phyloP scores from a whole-genome alignment of 192 early-diverging fungal genomes.

The Phycomyces blakesleeanus region DNA sequence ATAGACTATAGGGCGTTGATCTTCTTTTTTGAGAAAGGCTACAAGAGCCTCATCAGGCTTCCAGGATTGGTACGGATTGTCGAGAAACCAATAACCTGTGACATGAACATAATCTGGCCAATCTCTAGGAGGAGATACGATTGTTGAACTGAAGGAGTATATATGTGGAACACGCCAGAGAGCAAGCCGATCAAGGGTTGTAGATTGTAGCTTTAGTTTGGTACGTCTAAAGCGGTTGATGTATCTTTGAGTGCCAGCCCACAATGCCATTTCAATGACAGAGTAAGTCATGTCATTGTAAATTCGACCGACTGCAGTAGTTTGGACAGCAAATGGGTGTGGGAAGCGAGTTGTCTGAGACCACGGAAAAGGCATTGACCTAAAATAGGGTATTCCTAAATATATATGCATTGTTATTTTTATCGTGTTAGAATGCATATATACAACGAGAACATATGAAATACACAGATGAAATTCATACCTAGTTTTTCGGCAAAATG shows the following conservation, averaged over 20 bases:
- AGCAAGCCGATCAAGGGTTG: conserved; percentile 46
- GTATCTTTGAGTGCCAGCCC: conserved; percentile 54
- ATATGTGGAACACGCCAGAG: conserved; percentile 51
- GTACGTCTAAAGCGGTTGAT: conserved; percentile 57
- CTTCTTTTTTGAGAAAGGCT: conserved; percentile 45
- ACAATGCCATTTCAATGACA: conserved; percentile 64
- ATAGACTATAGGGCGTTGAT: conserved; percentile 51
- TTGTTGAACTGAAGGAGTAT: conserved; percentile 56
- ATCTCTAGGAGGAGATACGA: conserved; percentile 56
- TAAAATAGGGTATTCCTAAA: conserved; percentile 54
- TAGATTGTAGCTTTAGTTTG: conserved; percentile 40
- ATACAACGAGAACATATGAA: too few relatives aligned
- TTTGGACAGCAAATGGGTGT: conserved; percentile 60
- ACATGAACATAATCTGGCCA: conserved; percentile 66
- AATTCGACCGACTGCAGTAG: conserved; percentile 33
- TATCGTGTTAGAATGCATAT: not conserved
- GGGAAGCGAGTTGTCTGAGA: conserved; percentile 63
- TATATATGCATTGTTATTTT: not conserved
- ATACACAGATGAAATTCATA: conserved; percentile 1
- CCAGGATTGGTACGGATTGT: conserved; percentile 54
- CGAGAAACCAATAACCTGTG: conserved; percentile 72
- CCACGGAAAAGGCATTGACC: conserved; percentile 71
- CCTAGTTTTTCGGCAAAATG: conserved; percentile 60
- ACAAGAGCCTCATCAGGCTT: conserved; percentile 49
- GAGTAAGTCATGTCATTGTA: conserved; percentile 66